Evolutionary conservation across 352 stramenopile species (phyloP), one percentile per base, ranked within the genome.

Genomic region (Globisporangium perplexum): DNA sequence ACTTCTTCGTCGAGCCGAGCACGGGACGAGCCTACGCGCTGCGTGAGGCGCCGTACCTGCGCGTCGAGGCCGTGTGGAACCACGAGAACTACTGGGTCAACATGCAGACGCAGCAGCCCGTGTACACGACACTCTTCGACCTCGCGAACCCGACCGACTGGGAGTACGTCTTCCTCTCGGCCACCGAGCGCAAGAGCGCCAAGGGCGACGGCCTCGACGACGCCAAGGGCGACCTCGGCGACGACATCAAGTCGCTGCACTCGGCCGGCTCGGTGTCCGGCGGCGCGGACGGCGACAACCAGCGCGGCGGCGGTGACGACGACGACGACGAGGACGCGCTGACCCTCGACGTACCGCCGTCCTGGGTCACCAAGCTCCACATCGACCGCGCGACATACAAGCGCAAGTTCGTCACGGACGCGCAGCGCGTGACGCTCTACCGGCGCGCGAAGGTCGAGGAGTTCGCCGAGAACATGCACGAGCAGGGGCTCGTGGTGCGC

Each of bases 41-140:
- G 3, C 52, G 67, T 20, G 74, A 90, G 18, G 69, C 66, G 4
- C 95, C 96, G 7, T 98, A 98, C 70, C 55, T 72, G 4, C 59
- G 55, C 33, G 80, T 98, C 7, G 91, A 97, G 62, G 83, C 64
- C 20, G 74, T 98, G 2, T 98, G 92, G 75, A 98, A 97, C 61
- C 68, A 96, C 56, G 83, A 95, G 53, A 98, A 98, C 65, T 98
- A 93, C 59, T 98, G 90, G 89, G 84, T 98, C 20, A 98, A 98
- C 70, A 97, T 97, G 83, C 89, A 96, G 57, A 66, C 72, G 33
- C 68, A 77, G 15, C 82, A 88, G 22, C 66, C 69, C 0, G 70
- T 91, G 33, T 52, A 66, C 17, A 75, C 83, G n/a, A 90, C 69
- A 17, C 63, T 85, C 4, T 90, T 93, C 53, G 88, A 98, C 59